Conservation (phyloP, 768 basidiomycete genomes). For the Sarcodon aspratus region DNA sequence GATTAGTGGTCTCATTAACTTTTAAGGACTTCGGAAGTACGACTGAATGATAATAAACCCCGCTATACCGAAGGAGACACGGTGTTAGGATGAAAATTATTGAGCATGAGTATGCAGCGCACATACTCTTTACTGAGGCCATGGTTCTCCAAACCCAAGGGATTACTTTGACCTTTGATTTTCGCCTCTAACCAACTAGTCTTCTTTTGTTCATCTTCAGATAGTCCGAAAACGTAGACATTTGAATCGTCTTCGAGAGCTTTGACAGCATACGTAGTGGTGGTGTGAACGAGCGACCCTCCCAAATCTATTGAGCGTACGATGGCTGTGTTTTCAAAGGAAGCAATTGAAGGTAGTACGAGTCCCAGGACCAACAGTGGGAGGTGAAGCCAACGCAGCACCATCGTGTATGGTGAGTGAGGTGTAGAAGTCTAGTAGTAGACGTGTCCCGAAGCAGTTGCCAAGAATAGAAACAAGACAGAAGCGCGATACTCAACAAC, state of each 20-base stretch:
- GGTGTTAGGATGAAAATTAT: not conserved
- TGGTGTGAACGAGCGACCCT: conserved; percentile 79
- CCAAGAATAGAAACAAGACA: not conserved
- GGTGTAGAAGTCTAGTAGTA: not conserved
- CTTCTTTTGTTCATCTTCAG: conserved; percentile 45
- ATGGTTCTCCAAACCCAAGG: conserved; percentile 40
- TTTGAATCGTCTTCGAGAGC: conserved; percentile 49
- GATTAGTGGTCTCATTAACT: conserved; percentile 50
- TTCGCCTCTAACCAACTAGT: conserved; percentile 76
- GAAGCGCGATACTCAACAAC: not conserved
- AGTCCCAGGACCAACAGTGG: conserved; percentile 33
- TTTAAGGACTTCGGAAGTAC: conserved; percentile 49
- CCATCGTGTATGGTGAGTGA: conserved; percentile 28
- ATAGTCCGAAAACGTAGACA: conserved; percentile 59
- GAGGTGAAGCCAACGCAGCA: conserved; percentile 29
- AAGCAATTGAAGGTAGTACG: conserved; percentile 27
- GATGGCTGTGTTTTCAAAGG: conserved; percentile 84
- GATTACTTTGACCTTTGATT: conserved; percentile 54
- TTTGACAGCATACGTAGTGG: conserved; percentile 79
- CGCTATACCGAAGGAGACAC: conserved; percentile 10
- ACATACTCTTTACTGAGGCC: conserved; percentile 44
- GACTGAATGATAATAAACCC: conserved; percentile 46
- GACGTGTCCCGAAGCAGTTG: not conserved
- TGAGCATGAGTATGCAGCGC: not conserved
- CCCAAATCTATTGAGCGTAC: conserved; percentile 86